Conservation (phyloP, 169 alveolate genomes). For the Plasmodium cynomolgi region DNA sequence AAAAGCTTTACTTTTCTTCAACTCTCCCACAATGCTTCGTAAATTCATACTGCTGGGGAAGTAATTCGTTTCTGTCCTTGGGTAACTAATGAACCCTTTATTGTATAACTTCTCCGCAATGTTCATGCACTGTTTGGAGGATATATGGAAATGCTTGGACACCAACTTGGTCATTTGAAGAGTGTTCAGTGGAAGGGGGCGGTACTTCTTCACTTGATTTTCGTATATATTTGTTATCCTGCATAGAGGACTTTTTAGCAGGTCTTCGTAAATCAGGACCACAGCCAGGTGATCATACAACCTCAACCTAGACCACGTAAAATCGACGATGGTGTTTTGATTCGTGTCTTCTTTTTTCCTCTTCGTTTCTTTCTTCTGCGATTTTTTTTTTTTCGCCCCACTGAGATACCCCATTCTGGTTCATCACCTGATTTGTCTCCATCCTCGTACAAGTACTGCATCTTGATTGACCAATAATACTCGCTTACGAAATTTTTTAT, state of each 20-base stretch:
- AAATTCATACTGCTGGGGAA: constrained; percentile 93
- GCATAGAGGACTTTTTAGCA: constrained; percentile 56
- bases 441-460: constrained; percentile 71
- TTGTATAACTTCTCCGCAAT: constrained; percentile 97
- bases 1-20: constrained; percentile 86
- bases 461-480: constrained; percentile 93
- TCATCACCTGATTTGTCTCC: not conserved
- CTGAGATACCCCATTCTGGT: not conserved
- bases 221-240: constrained; percentile 59
- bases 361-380: constrained; percentile 1
- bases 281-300: constrained; percentile 71
- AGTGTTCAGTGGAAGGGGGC: constrained; percentile 95
- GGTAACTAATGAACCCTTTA: constrained; percentile 95
- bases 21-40: constrained; percentile 83
- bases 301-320: constrained; percentile 68
- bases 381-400: not conserved
- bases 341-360: not conserved
- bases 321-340: constrained; percentile 42
- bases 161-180: constrained; percentile 93
- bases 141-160: constrained; percentile 89
- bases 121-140: constrained; percentile 94
- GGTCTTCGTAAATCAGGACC: constrained; percentile 54
- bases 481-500: constrained; percentile 93
- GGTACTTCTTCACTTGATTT: constrained; percentile 75
- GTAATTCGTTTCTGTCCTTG: constrained; percentile 99